Evolutionary conservation across 2,329 filamentous ascomycete species (phyloP), one percentile per base, ranked within the genome.

Genomic region (Pseudogymnoascus sp.): DNA sequence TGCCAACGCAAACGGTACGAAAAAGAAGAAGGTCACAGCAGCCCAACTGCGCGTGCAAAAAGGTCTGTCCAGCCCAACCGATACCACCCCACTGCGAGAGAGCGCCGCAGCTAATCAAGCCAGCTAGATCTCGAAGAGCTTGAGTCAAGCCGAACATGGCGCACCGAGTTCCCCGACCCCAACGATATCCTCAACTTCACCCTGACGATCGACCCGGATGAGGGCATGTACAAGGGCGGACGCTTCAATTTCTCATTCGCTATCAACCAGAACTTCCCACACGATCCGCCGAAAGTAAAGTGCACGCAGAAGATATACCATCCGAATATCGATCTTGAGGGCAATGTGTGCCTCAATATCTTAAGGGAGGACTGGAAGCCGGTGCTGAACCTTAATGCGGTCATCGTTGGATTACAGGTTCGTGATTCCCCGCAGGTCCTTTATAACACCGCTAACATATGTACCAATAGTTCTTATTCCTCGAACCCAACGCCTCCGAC

Each of bases 281-380:
- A 98, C 79, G 93, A 98, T 76, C 93, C 95, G 67, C 95, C 95
- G 19, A 98, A 98, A 79, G 95, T 99, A 71, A 95, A 90, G 74
- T 98, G 95, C 79, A 90, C 88, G 70, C 91, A 99, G 79, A 98
- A 96, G 82, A 98, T 99, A 72, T 99, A 99, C 79, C 95, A 99
- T 76, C 95, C 95, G 5, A 99, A 99, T 77, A 99, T 99, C 75
- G 95, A 99, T 74, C 83, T 96, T 43, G 92, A 98, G 75, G 95
- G 95, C 71, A 99, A 99, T 75, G 93, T 99, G 67, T 99, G 95
- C 80, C 79, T 99, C 73, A 99, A 99, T 76, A 99, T 99, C 72
- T 78, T 99, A 73, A 83, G 95, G 67, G 95, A 99, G 79, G 95
- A 99, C 79, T 99, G 95, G 95, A 99, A 98, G 81, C 95, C 95